Base-by-base conservation (phyloP, 768 basidiomycete species). In the Pleurotus eryngii region DNA sequence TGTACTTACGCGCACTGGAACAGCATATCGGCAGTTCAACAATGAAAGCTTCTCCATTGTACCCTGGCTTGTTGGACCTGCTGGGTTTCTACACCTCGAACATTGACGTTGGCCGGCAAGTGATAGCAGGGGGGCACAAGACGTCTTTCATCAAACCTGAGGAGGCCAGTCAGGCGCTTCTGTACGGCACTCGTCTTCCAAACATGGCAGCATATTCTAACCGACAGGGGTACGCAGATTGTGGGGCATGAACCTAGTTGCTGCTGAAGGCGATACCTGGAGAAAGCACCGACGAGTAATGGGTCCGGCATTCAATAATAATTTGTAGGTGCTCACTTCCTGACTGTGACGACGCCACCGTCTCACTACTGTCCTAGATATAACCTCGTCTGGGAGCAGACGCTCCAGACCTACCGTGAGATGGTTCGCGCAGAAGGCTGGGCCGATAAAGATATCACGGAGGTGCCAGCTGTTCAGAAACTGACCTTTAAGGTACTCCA, bases 21-120 rank as follows among this genome's bases (percentile, higher is more conserved):
- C 45, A 77, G 74, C 74, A 3, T 77, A 78, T 58, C 68, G 69
- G 46, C 59, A 57, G 3, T 75, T 65, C 53, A 63, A 66, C n/a
- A 70, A 57, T 37, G 78, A 81, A 40, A 76, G 64, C 24, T 64
- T 79, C 8, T 75, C 77, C 1, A 57, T 79, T 8, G 71, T 78
- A 0, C 70, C 77, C 0, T 75, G 74, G 49, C 20, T 81, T 0
- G 57, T 62, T 0, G 79, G 80, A 0, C 55, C 58, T 4, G 68
- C 77, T 1, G 63, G 63, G 0, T 64, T 64, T 81, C 20, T 78
- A 74, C 60, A 78, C 77, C 2, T 70, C 75, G 14, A 81, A 79
- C 56, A 57, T 82, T 18, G 77, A 81, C 42, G 73, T 81, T 4
- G 74, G 71, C 9, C 72, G 78, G 5, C 81, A 81, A 64, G 71